phyloP scores from a whole-genome alignment of 805 yeast species.

The Yarrowia divulgata region DNA sequence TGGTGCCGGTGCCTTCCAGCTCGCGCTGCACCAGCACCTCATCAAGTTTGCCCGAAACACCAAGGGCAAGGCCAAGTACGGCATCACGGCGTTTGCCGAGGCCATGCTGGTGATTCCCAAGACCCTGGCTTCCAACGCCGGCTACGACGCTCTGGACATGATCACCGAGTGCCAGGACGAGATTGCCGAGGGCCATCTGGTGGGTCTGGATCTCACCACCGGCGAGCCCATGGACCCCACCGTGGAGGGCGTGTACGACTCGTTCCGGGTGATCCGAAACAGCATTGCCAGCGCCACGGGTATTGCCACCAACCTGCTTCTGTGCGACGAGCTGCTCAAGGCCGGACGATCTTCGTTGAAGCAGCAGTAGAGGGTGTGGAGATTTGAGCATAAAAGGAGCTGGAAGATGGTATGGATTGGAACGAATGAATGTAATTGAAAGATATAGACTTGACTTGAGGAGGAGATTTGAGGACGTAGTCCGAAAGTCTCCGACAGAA shows the following conservation, averaged over 20 bases:
- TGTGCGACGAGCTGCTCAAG: conserved; percentile 94
- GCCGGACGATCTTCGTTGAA: conserved; percentile 96
- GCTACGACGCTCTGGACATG: conserved; percentile 90
- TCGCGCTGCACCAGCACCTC: conserved; percentile 78
- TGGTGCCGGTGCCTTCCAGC: conserved; percentile 96
- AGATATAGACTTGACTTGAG: neutral
- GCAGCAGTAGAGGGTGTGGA: conserved; percentile 48
- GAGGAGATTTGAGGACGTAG: too few relatives aligned
- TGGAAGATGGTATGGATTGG: neutral
- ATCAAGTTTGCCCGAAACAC: conserved; percentile 59
- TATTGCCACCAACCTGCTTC: conserved; percentile 86
- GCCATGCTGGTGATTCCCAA: conserved; percentile 91
- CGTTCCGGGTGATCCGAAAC: conserved; percentile 91
- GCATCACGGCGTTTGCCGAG: conserved; percentile 92
- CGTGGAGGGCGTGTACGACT: conserved; percentile 95
- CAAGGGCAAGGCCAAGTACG: conserved; percentile 88
- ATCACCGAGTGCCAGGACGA: conserved; percentile 90
- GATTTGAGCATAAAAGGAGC: neutral
- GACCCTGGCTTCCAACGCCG: conserved; percentile 89
- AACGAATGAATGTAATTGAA: conserved; percentile 13
- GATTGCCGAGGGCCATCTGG: conserved; percentile 76
- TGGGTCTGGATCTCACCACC: conserved; percentile 86
- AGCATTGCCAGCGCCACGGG: conserved; percentile 93
- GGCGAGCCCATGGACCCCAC: conserved; percentile 98
- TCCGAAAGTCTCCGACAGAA: too few relatives aligned